phyloP scores from a whole-genome alignment of 495 filamentous ascomycete genomes.

The Niebla homalea region DNA sequence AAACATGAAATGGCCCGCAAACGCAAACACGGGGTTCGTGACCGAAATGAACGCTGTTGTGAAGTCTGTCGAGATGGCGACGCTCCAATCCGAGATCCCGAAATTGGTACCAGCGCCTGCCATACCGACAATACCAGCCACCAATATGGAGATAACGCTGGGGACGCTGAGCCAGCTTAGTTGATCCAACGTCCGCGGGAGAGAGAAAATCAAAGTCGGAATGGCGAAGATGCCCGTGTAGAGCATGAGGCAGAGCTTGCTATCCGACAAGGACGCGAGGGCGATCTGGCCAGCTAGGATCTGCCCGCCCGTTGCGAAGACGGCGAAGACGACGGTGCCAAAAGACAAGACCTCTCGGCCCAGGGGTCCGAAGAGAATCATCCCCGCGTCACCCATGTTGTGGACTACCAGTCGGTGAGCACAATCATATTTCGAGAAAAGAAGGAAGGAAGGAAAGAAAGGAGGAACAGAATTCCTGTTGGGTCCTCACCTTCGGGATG shows the following conservation, averaged over 20 bases:
- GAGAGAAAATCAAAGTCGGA: constrained; percentile 23
- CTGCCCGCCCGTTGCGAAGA: constrained; percentile 33
- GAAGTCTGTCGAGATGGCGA: constrained; percentile 19
- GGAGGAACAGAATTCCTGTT: not conserved
- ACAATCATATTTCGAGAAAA: not conserved
- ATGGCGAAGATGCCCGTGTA: constrained; percentile 32
- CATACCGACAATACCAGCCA: constrained; percentile 31
- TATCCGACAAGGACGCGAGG: constrained; percentile 22
- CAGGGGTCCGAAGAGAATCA: constrained; percentile 47
- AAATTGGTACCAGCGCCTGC: constrained; percentile 25
- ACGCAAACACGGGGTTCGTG: constrained; percentile 32
- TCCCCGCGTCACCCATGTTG: constrained; percentile 57
- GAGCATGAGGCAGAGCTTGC: constrained; percentile 29
- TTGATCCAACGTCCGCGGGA: constrained; percentile 16
- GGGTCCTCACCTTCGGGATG: constrained; percentile 23
- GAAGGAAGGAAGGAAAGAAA: not conserved
- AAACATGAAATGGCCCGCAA: constrained; percentile 35
- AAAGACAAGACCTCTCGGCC: constrained; percentile 52
- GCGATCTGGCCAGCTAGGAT: constrained; percentile 30
- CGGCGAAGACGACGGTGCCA: constrained; percentile 63
- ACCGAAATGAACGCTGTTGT: constrained; percentile 26
- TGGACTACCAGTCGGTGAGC: constrained; percentile 24
- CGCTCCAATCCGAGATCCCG: constrained; percentile 16
- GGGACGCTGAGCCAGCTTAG: constrained; percentile 15
- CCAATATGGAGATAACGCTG: constrained; percentile 22